These are phyloP conservation scores for Meira miltonrushii DNA, from an alignment of 1,284 basidiomycete species.

Conservation along the genomic window DNA sequence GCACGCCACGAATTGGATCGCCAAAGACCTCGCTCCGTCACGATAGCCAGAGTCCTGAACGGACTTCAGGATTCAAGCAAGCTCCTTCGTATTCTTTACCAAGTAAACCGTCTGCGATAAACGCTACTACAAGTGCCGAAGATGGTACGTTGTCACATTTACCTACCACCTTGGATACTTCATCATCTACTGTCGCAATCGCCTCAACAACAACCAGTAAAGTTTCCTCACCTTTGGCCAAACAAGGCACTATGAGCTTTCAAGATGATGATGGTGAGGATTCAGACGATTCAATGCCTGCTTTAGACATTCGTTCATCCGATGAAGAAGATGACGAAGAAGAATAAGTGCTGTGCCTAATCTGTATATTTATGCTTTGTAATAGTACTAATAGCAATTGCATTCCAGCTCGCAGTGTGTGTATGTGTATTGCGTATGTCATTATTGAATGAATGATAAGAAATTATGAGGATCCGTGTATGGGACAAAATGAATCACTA, in stretches of 20 bases:
- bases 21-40: background rate
- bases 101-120: background rate
- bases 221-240: background rate
- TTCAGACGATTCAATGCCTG: conserved; percentile 6
- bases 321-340: conserved; percentile 8
- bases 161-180: background rate
- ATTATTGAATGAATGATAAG: too few species aligned
- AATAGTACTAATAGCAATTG: too few species aligned
- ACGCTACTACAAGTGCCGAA: background rate
- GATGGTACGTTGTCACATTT: background rate
- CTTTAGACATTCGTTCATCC: conserved; percentile 3
- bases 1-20: conserved; percentile 6
- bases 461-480: too few species aligned
- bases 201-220: background rate
- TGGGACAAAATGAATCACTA: too few species aligned
- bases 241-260: background rate
- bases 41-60: background rate
- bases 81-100: background rate
- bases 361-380: too few species aligned
- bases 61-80: background rate
- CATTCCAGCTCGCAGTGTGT: too few species aligned
- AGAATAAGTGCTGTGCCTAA: too few species aligned
- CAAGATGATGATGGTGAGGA: conserved; percentile 4
- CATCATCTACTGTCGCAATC: background rate
- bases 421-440: too few species aligned